Evolutionary conservation across 345 rosid genomes (phyloP).

Genomic region (Pistacia atlantica): DNA sequence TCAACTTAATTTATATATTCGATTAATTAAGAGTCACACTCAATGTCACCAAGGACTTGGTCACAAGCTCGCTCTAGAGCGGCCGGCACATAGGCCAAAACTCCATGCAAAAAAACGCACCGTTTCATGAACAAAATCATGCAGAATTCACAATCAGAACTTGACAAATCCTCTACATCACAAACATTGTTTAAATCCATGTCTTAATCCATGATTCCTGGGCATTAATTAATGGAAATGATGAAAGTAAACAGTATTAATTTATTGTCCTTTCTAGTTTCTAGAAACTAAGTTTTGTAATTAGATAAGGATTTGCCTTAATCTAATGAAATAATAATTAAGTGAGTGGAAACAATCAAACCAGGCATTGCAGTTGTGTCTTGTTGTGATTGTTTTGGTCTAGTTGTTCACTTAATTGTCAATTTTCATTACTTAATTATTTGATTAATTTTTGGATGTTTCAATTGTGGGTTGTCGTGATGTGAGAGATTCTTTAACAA

Average conservation of each 20-base stretch:
- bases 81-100: conserved; percentile 32
- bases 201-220: conserved; percentile 14
- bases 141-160: neutral
- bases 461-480: neutral
- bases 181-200: neutral
- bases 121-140: too few species aligned
- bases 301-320: neutral
- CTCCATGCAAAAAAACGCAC: too few species aligned
- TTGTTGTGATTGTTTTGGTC: conserved; percentile 14
- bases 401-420: conserved; percentile 10
- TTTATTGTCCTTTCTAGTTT: neutral
- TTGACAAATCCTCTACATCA: neutral
- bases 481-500: conserved; percentile 2
- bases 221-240: neutral
- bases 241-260: neutral
- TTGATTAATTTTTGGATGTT: conserved; percentile 2
- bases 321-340: neutral
- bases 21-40: neutral
- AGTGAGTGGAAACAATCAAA: neutral
- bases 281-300: neutral
- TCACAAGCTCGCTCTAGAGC: conserved; percentile 15
- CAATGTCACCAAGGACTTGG: conserved; percentile 19
- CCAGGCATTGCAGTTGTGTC: neutral
- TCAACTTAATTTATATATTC: neutral
- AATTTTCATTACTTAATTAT: neutral